Percentiles rank a stretch among this genome's conserved stretches.
These are phyloP conservation scores for Geosmithia putterillii DNA, from an alignment of 2,329 filamentous ascomycete genomes.

Conservation along the genomic window DNA sequence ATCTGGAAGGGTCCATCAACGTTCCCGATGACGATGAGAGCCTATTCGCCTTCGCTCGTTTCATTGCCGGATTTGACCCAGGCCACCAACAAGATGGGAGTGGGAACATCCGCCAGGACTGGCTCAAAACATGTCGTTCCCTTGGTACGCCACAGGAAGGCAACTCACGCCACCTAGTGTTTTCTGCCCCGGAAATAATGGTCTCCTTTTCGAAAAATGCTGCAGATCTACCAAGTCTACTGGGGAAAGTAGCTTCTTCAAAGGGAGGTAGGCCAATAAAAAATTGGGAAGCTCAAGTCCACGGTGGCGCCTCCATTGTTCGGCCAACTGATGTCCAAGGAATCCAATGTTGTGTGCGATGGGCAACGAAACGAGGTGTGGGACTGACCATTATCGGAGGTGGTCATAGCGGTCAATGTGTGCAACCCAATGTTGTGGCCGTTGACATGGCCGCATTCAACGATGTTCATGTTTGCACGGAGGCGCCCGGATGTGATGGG, in stretches of 20 bases:
- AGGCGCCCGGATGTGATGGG: conserved; percentile 6
- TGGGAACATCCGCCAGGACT: conserved; percentile 16
- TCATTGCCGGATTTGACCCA: conserved; percentile 34
- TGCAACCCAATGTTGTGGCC: conserved; percentile 36
- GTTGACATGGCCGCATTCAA: conserved; percentile 48
- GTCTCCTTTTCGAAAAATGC: conserved; percentile 33
- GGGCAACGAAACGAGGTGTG: conserved; percentile 34
- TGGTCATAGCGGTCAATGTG: conserved; percentile 47
- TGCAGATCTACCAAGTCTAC: conserved; percentile 27
- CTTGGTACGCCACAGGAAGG: not conserved
- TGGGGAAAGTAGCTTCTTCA: conserved; percentile 22
- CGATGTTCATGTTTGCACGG: conserved; percentile 27
- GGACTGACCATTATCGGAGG: conserved; percentile 42
- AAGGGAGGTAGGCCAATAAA: conserved; percentile 25
- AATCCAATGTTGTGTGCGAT: conserved; percentile 41
- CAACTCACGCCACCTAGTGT: conserved; percentile 24
- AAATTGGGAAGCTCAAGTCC: conserved; percentile 34
- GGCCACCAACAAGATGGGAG: conserved; percentile 14
- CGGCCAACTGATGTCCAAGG: conserved; percentile 32
- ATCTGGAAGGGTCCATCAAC: conserved; percentile 27
- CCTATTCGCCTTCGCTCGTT: conserved; percentile 38
- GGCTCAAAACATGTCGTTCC: conserved; percentile 26
- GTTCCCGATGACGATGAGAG: conserved; percentile 29
- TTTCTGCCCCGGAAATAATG: conserved; percentile 38
- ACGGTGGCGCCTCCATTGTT: conserved; percentile 28